Percentiles rank a stretch among this genome's conserved stretches.
These are phyloP conservation scores for Nigrograna mackinnonii DNA, from an alignment of 2,329 filamentous ascomycete species.

Conservation along the genomic window DNA sequence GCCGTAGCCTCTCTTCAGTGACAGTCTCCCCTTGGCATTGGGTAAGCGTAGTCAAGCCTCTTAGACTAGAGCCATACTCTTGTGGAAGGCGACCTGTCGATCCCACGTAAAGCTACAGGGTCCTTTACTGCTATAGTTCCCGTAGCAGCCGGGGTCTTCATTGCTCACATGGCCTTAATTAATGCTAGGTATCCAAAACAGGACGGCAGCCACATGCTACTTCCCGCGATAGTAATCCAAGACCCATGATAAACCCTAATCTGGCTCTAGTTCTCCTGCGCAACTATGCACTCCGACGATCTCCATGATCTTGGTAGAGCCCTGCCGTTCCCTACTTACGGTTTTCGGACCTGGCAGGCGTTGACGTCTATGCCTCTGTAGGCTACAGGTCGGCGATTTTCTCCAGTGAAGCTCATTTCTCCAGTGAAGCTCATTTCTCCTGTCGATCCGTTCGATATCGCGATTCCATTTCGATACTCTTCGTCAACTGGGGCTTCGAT, in stretches of 20 bases:
- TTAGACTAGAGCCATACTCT: too few relatives aligned
- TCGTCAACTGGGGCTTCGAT: conserved; percentile 24
- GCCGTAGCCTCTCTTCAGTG: too few relatives aligned
- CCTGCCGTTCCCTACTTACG: conserved; percentile 4
- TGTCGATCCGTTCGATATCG: conserved; percentile 20
- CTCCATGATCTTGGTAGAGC: conserved; percentile 10
- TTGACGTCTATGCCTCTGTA: conserved; percentile 1
- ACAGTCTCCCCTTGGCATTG: too few relatives aligned
- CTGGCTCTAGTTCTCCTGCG: conserved; percentile 2
- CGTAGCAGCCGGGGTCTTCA: too few relatives aligned
- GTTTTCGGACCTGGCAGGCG: conserved; percentile 7
- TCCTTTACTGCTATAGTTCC: too few relatives aligned
- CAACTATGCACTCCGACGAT: conserved; percentile 12
- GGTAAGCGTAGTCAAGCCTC: too few relatives aligned
- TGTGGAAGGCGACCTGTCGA: too few relatives aligned
- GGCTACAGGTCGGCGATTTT: conserved; percentile 9
- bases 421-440: conserved; percentile 7
- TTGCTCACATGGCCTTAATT: too few relatives aligned
- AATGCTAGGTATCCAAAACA: too few relatives aligned
- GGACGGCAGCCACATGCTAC: too few relatives aligned
- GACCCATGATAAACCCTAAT: background rate
- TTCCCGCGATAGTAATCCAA: background rate
- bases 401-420: background rate
- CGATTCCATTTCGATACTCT: conserved; percentile 14
- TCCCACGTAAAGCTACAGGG: too few relatives aligned